A percentile compares a stretch with the other conserved stretches of the same genome.
Conservation (phyloP, 164 flowering plant species). For the Berberis thunbergii region DNA sequence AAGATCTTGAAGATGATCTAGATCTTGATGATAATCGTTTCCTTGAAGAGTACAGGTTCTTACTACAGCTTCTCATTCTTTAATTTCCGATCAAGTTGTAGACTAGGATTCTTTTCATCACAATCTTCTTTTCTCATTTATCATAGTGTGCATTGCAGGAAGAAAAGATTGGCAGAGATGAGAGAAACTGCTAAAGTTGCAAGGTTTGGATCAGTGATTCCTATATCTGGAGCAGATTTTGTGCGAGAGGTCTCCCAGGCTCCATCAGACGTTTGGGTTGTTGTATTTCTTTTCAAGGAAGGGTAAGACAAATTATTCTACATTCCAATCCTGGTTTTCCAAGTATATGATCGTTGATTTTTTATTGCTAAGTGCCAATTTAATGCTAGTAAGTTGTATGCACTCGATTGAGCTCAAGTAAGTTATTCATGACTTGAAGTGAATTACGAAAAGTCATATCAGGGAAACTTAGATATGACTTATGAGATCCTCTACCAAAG, state of each 20-base stretch:
- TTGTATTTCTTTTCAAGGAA: slow-evolving; percentile 82
- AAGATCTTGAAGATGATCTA: slow-evolving; percentile 76
- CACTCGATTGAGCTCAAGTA: too few relatives aligned
- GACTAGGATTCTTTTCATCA: too few relatives aligned
- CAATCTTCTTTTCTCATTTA: not conserved
- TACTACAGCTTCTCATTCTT: not conserved
- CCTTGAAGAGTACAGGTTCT: slow-evolving; percentile 88
- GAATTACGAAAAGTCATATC: too few relatives aligned
- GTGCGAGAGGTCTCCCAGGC: slow-evolving; percentile 93
- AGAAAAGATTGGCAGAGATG: slow-evolving; percentile 77
- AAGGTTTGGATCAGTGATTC: slow-evolving; percentile 73
- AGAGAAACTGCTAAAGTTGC: slow-evolving; percentile 58
- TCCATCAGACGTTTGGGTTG: slow-evolving; percentile 88
- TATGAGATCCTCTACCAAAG: too few relatives aligned
- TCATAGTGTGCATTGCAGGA: slow-evolving; percentile 31
- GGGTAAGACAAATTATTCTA: slow-evolving; percentile 36
- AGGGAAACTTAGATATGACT: too few relatives aligned
- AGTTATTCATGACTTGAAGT: too few relatives aligned
- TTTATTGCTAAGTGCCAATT: not conserved
- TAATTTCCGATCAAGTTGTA: not conserved
- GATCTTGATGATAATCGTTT: slow-evolving; percentile 86
- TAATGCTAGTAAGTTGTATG: too few relatives aligned
- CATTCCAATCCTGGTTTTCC: not conserved
- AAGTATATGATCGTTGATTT: not conserved
- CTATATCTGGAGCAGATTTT: slow-evolving; percentile 88